These are phyloP conservation scores for Huntiella abstrusa DNA, from an alignment of 2,329 filamentous ascomycete genomes.

Conservation along the genomic window DNA sequence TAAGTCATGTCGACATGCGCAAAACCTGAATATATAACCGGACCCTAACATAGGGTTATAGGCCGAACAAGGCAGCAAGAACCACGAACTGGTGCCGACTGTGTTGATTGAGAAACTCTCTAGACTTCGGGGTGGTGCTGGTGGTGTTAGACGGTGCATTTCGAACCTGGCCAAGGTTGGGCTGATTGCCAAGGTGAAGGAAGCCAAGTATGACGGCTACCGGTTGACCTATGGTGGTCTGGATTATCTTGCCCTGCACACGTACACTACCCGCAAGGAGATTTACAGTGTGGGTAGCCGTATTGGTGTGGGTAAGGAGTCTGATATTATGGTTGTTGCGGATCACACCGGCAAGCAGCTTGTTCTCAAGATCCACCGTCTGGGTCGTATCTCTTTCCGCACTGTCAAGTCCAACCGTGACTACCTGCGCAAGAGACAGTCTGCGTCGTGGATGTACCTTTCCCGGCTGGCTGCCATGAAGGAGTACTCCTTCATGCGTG, in stretches of 20 bases:
- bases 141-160: constrained; percentile 69
- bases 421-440: constrained; percentile 65
- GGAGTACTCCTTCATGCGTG: constrained; percentile 88
- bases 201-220: constrained; percentile 95
- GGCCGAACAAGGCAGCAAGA: constrained; percentile 87
- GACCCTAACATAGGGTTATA: constrained; percentile 21
- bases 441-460: constrained; percentile 96
- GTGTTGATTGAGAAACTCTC: constrained; percentile 70
- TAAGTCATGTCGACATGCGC: constrained; percentile 26
- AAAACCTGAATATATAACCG: neutral
- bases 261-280: constrained; percentile 58
- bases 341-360: constrained; percentile 56
- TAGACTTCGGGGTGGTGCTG: constrained; percentile 57
- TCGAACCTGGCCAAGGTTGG: constrained; percentile 81
- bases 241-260: constrained; percentile 91
- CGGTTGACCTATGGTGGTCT: constrained; percentile 89
- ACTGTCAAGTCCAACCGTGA: constrained; percentile 92
- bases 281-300: constrained; percentile 89
- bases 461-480: constrained; percentile 82
- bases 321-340: constrained; percentile 88
- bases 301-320: constrained; percentile 93
- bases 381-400: constrained; percentile 91
- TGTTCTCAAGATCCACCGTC: constrained; percentile 86
- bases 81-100: constrained; percentile 93
- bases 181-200: constrained; percentile 81